Base-by-base conservation (phyloP, 768 basidiomycete species). In the Auricularia auricula-judae region DNA sequence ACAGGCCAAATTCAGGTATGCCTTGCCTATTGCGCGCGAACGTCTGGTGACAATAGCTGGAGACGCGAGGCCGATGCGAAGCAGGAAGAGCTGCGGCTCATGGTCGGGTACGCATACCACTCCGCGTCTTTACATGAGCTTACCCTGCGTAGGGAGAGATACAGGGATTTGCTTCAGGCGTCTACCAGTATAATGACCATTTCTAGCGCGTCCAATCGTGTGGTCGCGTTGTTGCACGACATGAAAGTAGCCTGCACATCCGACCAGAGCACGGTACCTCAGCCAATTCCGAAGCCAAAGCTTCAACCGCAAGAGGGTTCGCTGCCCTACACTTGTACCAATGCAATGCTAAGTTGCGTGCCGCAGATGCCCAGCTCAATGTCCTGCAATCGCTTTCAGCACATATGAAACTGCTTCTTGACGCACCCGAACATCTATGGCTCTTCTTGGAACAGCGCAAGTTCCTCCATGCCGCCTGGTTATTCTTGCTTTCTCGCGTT, bases 361-460 rank as follows among this genome's bases (percentile, higher is more conserved):
- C 61, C 53, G 36, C 69, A 89, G 91, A 92, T 70, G 74, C 80
- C 34, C 86, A 90, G 69, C 72, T 93, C 34, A 82, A 82, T 64
- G 78, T 82, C 12, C 70, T 93, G 51, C 91, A 92, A 68, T 75
- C 85, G 7, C 81, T 94, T 18, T 88, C 93, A 34, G 91, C 92
- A 0, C 92, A 96, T 71, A 80, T 97, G 70, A 96, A 95, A 73
- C 76, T 97, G n/a, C 80, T 97, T 18, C 76, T 97, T 4, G 94
- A 97, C 74, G 87, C 91, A 8, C 93, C 94, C 5, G 94, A 97
- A 73, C 87, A 93, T 74, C 75, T 97, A 23, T 97, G 94, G 89
- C 82, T 89, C 3, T 79, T 94, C 63, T 83, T 96, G 65, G 91
- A 95, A 70, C 79, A 83, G 62, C 87, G 88, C 70, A 81, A 83